A percentile compares a stretch with the other conserved stretches of the same genome.
Conservation (phyloP, 2,329 filamentous ascomycete species). For the Lasiodiplodia theobromae region DNA sequence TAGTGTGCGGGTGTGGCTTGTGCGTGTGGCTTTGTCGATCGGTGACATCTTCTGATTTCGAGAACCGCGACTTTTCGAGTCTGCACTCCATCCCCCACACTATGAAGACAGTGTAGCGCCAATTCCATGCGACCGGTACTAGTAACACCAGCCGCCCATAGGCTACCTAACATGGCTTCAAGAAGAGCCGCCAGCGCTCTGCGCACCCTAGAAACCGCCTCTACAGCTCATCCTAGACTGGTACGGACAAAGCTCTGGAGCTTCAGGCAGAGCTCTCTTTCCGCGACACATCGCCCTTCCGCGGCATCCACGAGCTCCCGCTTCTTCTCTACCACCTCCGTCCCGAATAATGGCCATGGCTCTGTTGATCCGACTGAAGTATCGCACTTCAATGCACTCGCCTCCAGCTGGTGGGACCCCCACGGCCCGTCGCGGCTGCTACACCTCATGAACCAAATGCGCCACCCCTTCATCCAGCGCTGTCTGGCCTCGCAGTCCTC, state of each 20-base stretch:
- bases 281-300: not conserved
- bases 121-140: not conserved
- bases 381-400: slow-evolving; percentile 92
- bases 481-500: slow-evolving; percentile 63
- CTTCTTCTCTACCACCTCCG: slow-evolving; percentile 11
- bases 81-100: not conserved
- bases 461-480: slow-evolving; percentile 85
- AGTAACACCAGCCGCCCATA: not conserved
- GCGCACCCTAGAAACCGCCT: not conserved
- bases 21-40: slow-evolving; percentile 4
- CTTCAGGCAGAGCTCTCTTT: not conserved
- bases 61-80: not conserved
- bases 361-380: slow-evolving; percentile 83
- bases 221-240: not conserved
- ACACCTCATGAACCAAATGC: slow-evolving; percentile 97
- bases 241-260: not conserved
- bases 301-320: not conserved
- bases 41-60: slow-evolving; percentile 25
- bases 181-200: slow-evolving; percentile 15
- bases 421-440: slow-evolving; percentile 90
- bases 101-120: not conserved
- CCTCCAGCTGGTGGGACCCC: slow-evolving; percentile 96
- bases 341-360: slow-evolving; percentile 27
- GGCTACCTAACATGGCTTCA: not conserved
- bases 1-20: not conserved